Conservation (phyloP, 768 basidiomycete genomes). For the Lentinula edodes region DNA sequence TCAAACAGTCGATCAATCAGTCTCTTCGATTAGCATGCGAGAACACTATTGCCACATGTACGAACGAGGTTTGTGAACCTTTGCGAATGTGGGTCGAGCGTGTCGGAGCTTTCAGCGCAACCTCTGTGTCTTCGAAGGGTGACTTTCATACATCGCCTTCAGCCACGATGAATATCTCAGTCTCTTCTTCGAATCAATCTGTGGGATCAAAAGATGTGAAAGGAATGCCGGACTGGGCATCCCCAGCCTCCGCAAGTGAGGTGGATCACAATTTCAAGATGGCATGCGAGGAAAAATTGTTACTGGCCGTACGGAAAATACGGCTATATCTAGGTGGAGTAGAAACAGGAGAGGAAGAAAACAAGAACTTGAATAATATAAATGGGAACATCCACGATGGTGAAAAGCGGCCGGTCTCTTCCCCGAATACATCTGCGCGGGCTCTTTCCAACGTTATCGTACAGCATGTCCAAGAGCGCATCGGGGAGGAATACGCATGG, state of each 20-base stretch:
- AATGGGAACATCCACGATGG: neutral
- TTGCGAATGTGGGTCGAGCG: conserved; percentile 5
- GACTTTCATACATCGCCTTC: neutral
- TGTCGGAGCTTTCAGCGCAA: conserved; percentile 3
- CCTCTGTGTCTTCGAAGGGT: neutral
- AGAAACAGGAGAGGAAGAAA: conserved; percentile 48
- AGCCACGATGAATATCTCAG: neutral
- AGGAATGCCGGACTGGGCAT: conserved; percentile 35
- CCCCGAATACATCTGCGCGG: neutral
- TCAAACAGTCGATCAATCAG: conserved; percentile 1
- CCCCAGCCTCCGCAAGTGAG: conserved; percentile 40
- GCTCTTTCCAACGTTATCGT: conserved; percentile 47
- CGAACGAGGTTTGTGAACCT: conserved; percentile 3
- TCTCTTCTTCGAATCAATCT: neutral
- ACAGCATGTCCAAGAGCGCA: conserved; percentile 67
- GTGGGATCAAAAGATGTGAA: conserved; percentile 10
- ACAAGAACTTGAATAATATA: neutral
- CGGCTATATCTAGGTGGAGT: conserved; percentile 78
- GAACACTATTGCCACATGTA: neutral
- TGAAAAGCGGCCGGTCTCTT: neutral
- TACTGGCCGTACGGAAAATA: conserved; percentile 51
- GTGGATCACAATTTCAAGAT: conserved; percentile 51
- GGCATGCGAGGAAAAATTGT: conserved; percentile 50
- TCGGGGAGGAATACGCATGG: conserved; percentile 68
- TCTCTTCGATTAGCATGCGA: conserved; percentile 5